These are phyloP conservation scores for Pancytospora epiphaga DNA, from an alignment of 371 early-diverging fungal species.

Conservation along the genomic window DNA sequence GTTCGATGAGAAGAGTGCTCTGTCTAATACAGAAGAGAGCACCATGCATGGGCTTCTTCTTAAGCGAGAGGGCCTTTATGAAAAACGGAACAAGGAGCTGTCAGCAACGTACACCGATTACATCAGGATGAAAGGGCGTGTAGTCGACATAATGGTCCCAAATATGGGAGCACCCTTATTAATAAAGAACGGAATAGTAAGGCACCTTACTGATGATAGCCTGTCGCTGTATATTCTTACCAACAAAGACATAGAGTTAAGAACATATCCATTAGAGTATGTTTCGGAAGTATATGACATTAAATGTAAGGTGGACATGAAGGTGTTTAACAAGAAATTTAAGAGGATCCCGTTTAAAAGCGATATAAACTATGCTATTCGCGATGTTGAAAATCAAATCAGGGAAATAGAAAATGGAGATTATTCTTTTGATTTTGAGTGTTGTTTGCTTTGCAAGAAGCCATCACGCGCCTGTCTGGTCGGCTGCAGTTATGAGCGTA, in stretches of 20 bases:
- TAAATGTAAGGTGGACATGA: conserved; percentile 29
- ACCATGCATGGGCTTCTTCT: conserved; percentile 5
- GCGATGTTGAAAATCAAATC: not conserved
- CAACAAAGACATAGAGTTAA: conserved; percentile 19
- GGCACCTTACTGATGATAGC: conserved; percentile 2
- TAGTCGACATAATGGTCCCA: conserved; percentile 42
- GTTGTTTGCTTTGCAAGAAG: conserved; percentile 42
- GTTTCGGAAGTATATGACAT: conserved; percentile 33
- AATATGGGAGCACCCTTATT: conserved; percentile 24
- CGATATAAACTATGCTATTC: conserved; percentile 22
- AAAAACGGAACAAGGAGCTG: conserved; percentile 18
- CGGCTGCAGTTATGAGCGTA: not conserved
- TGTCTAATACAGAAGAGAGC: not conserved
- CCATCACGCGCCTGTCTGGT: conserved; percentile 12
- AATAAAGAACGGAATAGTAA: conserved; percentile 38
- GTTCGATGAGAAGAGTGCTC: not conserved
- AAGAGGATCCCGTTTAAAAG: conserved; percentile 12
- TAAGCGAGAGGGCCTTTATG: conserved; percentile 12
- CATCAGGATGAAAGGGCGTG: conserved; percentile 36
- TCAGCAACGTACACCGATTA: not conserved
- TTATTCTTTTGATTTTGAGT: conserved; percentile 9
- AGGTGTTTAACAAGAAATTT: conserved; percentile 42
- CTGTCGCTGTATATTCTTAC: conserved; percentile 4
- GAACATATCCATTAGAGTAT: not conserved
- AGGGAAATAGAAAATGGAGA: not conserved